phyloP scores from a whole-genome alignment of 23 red algal genomes.

The Gracilaria gracilis region DNA sequence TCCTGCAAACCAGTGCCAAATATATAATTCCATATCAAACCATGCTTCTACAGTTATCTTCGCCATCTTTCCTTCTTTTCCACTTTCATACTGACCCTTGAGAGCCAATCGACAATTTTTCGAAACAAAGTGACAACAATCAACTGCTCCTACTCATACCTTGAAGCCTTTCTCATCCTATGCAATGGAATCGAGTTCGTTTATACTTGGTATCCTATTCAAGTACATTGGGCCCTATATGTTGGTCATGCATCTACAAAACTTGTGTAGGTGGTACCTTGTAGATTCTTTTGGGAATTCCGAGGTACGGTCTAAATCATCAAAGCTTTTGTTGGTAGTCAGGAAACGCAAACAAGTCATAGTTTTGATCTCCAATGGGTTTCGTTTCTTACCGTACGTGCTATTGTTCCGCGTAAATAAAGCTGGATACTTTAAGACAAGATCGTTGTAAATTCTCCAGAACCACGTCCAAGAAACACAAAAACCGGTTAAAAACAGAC shows the following conservation, averaged over 20 bases:
- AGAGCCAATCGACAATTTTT: not conserved
- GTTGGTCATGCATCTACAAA: not conserved
- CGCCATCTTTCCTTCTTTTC: not conserved
- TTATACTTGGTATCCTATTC: not conserved
- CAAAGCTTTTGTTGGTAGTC: not conserved
- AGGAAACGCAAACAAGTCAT: not conserved
- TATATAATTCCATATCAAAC: not conserved
- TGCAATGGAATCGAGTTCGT: too few relatives aligned
- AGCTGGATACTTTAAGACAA: too few relatives aligned
- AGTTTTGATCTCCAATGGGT: too few relatives aligned
- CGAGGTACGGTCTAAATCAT: not conserved
- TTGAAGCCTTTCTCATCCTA: not conserved
- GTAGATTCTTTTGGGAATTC: not conserved
- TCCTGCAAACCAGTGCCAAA: conserved; percentile 10
- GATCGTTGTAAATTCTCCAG: too few relatives aligned
- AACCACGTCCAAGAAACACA: too few relatives aligned
- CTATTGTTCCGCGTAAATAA: too few relatives aligned
- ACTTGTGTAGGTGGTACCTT: not conserved
- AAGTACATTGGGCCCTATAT: not conserved
- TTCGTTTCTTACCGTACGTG: too few relatives aligned
- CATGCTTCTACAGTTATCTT: not conserved
- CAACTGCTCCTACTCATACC: not conserved
- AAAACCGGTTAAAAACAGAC: too few relatives aligned
- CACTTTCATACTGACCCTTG: not conserved
- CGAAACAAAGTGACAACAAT: not conserved